phyloP scores from a whole-genome alignment of 2,329 filamentous ascomycete species.

The Laburnicola sp. region DNA sequence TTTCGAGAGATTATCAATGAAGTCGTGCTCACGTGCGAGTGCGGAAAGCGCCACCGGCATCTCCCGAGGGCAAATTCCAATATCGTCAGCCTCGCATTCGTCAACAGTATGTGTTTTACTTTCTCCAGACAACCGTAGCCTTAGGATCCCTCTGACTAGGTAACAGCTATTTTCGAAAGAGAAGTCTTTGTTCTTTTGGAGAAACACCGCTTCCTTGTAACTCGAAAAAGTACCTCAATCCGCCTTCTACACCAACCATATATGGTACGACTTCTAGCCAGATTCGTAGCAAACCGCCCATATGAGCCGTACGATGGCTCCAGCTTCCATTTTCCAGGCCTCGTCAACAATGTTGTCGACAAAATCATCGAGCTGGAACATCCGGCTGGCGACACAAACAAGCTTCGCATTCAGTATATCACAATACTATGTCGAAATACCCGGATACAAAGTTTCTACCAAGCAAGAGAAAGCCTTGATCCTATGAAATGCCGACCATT shows the following conservation, averaged over 20 bases:
- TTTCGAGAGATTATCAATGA: background rate
- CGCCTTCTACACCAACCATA: background rate
- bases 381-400: background rate
- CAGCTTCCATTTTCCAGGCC: background rate
- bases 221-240: background rate
- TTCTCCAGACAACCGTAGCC: background rate
- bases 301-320: background rate
- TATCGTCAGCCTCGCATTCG: background rate
- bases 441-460: background rate
- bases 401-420: background rate
- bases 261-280: background rate
- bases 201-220: background rate
- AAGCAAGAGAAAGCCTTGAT: background rate
- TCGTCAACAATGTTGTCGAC: conserved; percentile 4
- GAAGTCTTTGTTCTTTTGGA: background rate
- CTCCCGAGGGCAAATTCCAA: background rate
- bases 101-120: background rate
- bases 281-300: background rate
- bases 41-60: background rate
- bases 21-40: background rate
- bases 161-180: background rate
- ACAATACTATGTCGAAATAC: background rate
- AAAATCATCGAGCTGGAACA: conserved; percentile 1
- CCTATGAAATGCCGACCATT: background rate
- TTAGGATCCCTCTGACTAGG: background rate